phyloP scores from a whole-genome alignment of 768 basidiomycete species.

The Macrolepiota dolichaula region DNA sequence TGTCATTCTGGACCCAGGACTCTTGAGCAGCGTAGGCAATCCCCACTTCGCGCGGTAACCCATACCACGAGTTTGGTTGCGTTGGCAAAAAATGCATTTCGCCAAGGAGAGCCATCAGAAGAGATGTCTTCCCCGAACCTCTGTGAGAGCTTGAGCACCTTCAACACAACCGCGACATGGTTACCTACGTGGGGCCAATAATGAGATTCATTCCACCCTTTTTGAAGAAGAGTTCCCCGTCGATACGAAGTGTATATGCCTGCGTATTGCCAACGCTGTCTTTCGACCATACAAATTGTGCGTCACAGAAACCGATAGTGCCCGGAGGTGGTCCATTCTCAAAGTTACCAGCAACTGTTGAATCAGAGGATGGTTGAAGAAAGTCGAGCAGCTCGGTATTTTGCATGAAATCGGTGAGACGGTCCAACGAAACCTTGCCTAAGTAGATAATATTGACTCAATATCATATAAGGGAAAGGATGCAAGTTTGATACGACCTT shows the following conservation, averaged over 20 bases:
- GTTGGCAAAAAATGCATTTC: constrained; percentile 65
- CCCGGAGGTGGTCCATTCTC: constrained; percentile 12
- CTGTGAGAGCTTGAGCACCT: constrained; percentile 5
- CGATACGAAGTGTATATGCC: constrained; percentile 47
- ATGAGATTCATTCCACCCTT: constrained; percentile 52
- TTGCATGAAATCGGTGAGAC: constrained; percentile 34
- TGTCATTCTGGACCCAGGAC: constrained; percentile 82
- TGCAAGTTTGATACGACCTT: constrained; percentile 3
- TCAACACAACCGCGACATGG: background rate
- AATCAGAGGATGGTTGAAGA: constrained; percentile 4
- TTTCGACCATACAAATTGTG: constrained; percentile 54
- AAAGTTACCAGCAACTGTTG: background rate
- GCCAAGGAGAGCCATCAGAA: constrained; percentile 58
- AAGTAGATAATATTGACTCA: constrained; percentile 5
- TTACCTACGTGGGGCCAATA: constrained; percentile 46
- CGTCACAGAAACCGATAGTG: constrained; percentile 48
- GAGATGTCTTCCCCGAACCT: constrained; percentile 55
- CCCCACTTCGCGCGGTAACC: constrained; percentile 64
- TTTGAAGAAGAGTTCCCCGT: constrained; percentile 54
- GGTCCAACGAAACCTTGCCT: constrained; percentile 62
- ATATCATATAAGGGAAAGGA: background rate
- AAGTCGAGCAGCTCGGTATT: constrained; percentile 34
- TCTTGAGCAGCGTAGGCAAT: constrained; percentile 83
- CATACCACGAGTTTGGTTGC: constrained; percentile 57
- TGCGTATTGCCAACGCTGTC: constrained; percentile 30